A percentile compares a stretch with the other conserved stretches of the same genome.
Conservation (phyloP, 192 early-diverging fungal genomes). For the Paraglomus occultum region DNA sequence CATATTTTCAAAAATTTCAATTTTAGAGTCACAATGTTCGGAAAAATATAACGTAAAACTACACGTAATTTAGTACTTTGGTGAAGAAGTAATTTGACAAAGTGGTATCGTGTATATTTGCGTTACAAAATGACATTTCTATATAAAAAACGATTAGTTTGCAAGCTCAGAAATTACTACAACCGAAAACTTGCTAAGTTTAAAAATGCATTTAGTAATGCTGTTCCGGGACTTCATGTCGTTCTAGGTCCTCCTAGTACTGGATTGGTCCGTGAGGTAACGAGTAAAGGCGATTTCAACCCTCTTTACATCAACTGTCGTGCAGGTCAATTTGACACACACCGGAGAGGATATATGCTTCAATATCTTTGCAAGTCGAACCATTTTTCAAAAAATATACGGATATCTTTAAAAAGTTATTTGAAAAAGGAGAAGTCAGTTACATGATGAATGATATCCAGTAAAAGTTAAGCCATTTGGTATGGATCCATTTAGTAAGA, state of each 20-base stretch:
- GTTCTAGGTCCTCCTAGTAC: slow-evolving; percentile 18
- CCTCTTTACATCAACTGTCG: slow-evolving; percentile 13
- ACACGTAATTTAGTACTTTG: too few relatives aligned
- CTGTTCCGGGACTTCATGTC: neutral
- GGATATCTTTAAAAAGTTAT: slow-evolving; percentile 12
- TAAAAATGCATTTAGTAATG: slow-evolving; percentile 15
- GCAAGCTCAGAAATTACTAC: too few relatives aligned
- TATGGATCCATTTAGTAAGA: neutral
- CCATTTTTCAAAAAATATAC: slow-evolving; percentile 20
- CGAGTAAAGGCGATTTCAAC: slow-evolving; percentile 22
- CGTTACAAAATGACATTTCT: too few relatives aligned
- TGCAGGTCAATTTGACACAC: slow-evolving; percentile 10
- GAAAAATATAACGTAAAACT: too few relatives aligned
- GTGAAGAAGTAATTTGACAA: too few relatives aligned
- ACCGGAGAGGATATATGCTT: neutral
- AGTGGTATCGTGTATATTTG: too few relatives aligned
- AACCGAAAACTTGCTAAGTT: slow-evolving; percentile 10
- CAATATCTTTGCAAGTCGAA: neutral
- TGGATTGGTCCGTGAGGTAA: neutral
- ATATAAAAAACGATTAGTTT: too few relatives aligned
- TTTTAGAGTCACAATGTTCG: too few relatives aligned
- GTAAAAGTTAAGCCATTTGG: too few relatives aligned
- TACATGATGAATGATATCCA: too few relatives aligned
- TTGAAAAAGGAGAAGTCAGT: neutral
- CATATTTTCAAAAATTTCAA: too few relatives aligned